Evolutionary conservation across 257 asterid species (phyloP), one percentile per base, ranked within the genome.

Genomic region (Hygrophila difformis): DNA sequence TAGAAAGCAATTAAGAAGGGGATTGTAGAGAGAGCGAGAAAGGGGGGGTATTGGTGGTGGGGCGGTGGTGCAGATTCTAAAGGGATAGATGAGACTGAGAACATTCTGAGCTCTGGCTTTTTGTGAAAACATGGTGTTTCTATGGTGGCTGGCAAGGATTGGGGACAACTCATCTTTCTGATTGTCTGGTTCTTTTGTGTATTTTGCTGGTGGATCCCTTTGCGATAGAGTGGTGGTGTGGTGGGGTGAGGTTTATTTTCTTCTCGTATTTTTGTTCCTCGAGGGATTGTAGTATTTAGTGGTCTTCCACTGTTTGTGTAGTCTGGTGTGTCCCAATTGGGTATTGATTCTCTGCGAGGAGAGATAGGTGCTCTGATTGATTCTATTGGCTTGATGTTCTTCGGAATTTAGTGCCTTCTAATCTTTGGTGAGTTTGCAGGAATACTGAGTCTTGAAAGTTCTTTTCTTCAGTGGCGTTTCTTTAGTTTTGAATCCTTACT

Each of bases 111-210:
- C 56, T 26, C 70, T 75, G 77, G 77, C 67, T 42, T 74, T 83
- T 74, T 70, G 74, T 44, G 78, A 65, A 57, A 64, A 73, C 91
- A 78, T 60, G 54, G 72, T 81, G 91, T 84, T 75, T 51, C 72
- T 29, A 51, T 76, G 78, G 84, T 81, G 95, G 81, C 80, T 71
- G 62, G 51, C 93, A 76, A 81, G 67, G 65, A 66, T 75, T 75
- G 49, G 60, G 57, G 87, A 75, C 95, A 76, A 70, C 76, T 78
- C 85, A 69, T 76, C 76, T 74, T 76, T 81, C 61, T 65, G 16
- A 50, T 65, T 52, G 70, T 61, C 57, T 67, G 69, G 57, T 69
- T 65, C 65, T 59, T 4, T 60, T 69, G 37, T 46, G 15, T n/a
- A 63, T 64, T 57, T 52, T 48, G 28, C 66, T 46, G 18, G 15